phyloP scores from a whole-genome alignment of 441 rosid genomes.

The Omphalea diandra region DNA sequence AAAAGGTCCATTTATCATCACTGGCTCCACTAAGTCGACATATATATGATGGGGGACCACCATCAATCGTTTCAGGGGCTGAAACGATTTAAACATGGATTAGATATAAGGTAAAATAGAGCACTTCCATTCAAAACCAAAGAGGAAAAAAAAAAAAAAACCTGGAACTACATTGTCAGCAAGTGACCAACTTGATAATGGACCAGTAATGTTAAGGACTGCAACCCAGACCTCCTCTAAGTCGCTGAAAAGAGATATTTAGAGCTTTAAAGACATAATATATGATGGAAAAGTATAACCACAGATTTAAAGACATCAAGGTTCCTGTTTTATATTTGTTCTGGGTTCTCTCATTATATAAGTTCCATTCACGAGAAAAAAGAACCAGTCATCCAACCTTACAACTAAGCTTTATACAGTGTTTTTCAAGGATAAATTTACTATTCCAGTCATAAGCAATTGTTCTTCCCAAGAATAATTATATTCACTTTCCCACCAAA shows the following conservation, averaged over 20 bases:
- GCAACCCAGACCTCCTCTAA: slow-evolving; percentile 92
- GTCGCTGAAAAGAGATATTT: slow-evolving; percentile 50
- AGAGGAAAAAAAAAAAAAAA: slow-evolving; percentile 20
- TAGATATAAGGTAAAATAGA: neutral
- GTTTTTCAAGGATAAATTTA: neutral
- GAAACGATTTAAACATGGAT: slow-evolving; percentile 26
- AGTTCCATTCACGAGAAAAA: neutral
- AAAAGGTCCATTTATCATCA: slow-evolving; percentile 80
- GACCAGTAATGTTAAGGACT: slow-evolving; percentile 89
- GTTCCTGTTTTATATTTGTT: neutral
- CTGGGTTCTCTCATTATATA: neutral
- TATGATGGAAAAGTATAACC: neutral
- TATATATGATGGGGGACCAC: slow-evolving; percentile 85
- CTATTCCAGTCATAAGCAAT: neutral
- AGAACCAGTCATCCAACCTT: neutral
- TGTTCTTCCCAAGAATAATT: neutral
- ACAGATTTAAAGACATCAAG: neutral
- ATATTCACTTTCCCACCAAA: neutral
- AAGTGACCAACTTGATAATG: slow-evolving; percentile 90
- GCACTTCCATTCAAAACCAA: slow-evolving; percentile 8
- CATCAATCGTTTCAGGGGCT: slow-evolving; percentile 67
- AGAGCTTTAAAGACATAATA: slow-evolving; percentile 8
- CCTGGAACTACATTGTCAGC: slow-evolving; percentile 81
- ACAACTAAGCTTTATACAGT: neutral
- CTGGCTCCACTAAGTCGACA: slow-evolving; percentile 76